Conservation (phyloP, 495 filamentous ascomycete species). For the Aspergillus affinis region DNA sequence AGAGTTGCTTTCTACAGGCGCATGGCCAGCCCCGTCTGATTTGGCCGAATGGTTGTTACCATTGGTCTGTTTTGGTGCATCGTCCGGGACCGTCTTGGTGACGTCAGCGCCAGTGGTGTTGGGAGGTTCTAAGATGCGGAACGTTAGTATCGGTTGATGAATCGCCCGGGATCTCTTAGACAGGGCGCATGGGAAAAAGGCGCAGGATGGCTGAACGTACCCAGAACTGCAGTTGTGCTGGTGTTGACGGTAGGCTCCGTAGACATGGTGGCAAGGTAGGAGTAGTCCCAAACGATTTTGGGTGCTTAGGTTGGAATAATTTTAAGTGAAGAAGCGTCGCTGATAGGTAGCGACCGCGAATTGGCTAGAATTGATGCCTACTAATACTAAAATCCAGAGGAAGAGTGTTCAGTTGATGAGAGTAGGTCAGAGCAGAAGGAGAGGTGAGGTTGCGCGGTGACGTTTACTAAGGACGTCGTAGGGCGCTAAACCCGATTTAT, state of each 20-base stretch:
- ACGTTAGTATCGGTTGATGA: neutral
- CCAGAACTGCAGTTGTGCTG: slow-evolving; percentile 17
- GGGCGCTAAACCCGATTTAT: slow-evolving; percentile 29
- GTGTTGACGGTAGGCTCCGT: slow-evolving; percentile 19
- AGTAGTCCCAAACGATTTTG: neutral
- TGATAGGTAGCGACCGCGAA: slow-evolving; percentile 19
- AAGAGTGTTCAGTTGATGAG: slow-evolving; percentile 5
- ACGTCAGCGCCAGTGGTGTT: slow-evolving; percentile 2
- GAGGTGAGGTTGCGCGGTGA: slow-evolving; percentile 44
- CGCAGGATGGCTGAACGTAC: slow-evolving; percentile 19
- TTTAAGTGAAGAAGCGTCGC: slow-evolving; percentile 15
- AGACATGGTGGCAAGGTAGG: slow-evolving; percentile 23
- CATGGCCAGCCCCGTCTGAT: neutral
- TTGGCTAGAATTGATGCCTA: slow-evolving; percentile 13
- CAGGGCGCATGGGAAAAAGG: neutral
- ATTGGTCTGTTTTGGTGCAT: slow-evolving; percentile 12
- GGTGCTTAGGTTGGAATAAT: neutral
- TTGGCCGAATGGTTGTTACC: slow-evolving; percentile 9
- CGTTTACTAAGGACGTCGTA: slow-evolving; percentile 35
- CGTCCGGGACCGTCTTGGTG: slow-evolving; percentile 1
- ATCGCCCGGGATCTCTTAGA: neutral
- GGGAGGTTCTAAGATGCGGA: slow-evolving; percentile 2
- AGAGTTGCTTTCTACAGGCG: slow-evolving; percentile 13
- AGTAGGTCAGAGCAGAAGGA: slow-evolving; percentile 13
- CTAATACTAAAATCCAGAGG: slow-evolving; percentile 9